These are phyloP conservation scores for Gnaphalium uliginosum DNA, from an alignment of 129 eudicot genomes.

Conservation along the genomic window DNA sequence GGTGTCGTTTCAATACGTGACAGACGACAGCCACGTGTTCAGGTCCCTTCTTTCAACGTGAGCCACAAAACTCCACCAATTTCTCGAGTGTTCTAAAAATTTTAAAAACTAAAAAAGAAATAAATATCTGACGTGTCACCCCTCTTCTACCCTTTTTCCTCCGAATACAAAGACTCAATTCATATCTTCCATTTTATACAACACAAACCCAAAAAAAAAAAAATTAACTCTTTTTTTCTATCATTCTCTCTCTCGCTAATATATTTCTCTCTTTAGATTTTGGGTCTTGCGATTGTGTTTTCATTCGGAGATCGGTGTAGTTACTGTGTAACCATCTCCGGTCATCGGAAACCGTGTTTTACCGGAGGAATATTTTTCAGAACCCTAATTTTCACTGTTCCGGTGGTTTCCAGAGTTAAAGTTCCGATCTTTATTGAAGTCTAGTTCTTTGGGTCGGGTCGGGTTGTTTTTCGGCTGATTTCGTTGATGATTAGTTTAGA, in stretches of 20 bases:
- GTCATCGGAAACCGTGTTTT: conserved; percentile 23
- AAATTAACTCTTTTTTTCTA: not conserved
- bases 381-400: conserved; percentile 15
- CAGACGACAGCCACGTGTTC: conserved; percentile 59
- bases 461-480: conserved; percentile 8
- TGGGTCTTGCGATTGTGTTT: conserved; percentile 15
- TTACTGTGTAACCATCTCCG: conserved; percentile 4
- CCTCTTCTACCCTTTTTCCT: conserved; percentile 37
- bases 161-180: conserved; percentile 31
- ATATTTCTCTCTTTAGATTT: conserved; percentile 11
- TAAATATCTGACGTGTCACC: conserved; percentile 49
- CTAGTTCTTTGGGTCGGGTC: conserved; percentile 15
- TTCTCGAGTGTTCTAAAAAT: conserved; percentile 51
- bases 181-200: conserved; percentile 21
- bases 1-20: conserved; percentile 33
- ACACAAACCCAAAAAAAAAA: not conserved
- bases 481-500: conserved; percentile 24
- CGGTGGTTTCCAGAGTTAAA: conserved; percentile 3
- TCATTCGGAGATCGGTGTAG: conserved; percentile 7
- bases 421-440: conserved; percentile 26
- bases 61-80: conserved; percentile 68
- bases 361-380: not conserved
- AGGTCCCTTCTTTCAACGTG: conserved; percentile 39
- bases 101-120: not conserved
- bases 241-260: conserved; percentile 16